Evolutionary conservation across 1,139 yeast species (phyloP).

Genomic region (Taiozyma sp.): DNA sequence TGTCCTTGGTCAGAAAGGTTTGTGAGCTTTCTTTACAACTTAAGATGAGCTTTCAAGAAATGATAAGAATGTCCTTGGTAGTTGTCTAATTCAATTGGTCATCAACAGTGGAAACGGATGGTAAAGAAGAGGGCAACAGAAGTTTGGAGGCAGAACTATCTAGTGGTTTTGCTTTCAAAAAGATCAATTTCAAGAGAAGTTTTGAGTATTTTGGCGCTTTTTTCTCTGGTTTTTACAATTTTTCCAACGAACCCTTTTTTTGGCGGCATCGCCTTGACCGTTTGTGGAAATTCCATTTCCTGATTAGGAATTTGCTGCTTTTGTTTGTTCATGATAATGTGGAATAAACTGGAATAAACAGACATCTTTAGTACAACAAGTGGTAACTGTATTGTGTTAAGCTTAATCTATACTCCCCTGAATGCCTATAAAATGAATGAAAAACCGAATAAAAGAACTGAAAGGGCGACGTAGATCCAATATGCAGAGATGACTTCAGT

Average conservation of each 20-base stretch:
- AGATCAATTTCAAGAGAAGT: too few species aligned
- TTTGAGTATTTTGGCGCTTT: too few species aligned
- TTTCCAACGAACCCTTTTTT: too few species aligned
- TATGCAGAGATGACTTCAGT: neutral
- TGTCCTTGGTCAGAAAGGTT: too few species aligned
- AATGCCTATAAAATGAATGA: neutral
- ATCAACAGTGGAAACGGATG: neutral
- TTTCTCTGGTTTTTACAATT: too few species aligned
- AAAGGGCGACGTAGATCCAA: neutral
- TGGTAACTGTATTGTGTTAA: too few species aligned
- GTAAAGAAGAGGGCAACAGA: too few species aligned
- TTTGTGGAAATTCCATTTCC: neutral
- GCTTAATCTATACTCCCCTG: neutral
- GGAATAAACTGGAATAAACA: too few species aligned
- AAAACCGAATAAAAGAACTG: neutral
- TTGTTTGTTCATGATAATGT: too few species aligned
- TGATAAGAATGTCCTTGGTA: neutral
- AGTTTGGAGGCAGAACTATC: too few species aligned
- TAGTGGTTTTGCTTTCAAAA: too few species aligned
- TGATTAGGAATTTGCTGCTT: neutral
- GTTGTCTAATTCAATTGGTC: neutral
- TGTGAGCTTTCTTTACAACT: too few species aligned
- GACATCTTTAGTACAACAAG: neutral
- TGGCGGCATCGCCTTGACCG: neutral
- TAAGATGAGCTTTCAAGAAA: neutral